Evolutionary conservation across 108 stramenopile species (phyloP), one percentile per base, ranked within the genome.

Genomic region (Conticribra guillardii): DNA sequence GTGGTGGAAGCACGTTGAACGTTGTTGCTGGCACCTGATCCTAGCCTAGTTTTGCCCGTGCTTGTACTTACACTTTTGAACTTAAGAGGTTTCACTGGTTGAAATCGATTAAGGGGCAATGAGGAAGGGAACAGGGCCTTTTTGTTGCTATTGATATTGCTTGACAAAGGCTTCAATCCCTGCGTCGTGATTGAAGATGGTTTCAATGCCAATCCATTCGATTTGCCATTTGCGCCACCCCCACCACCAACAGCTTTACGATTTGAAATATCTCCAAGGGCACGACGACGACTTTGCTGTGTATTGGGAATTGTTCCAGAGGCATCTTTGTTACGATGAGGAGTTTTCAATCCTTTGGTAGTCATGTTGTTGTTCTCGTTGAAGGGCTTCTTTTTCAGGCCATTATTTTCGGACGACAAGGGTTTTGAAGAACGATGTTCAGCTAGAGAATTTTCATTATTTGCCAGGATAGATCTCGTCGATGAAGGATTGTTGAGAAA

Each of bases 261-360:
- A 51, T 76, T 76, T 55, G 75, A 76, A 51, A 76, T 76, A 30
- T 76, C 75, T 19, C 75, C 75, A 46, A 76, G 67, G 49, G 75
- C 75, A 21, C 75, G 67, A 64, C 75, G 75, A 69, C 75, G 75
- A 16, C 62, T 29, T 49, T 68, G 67, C 21, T 53, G 34, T 9
- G 69, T 60, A 26, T 54, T 44, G 44, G 30, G 33, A 34, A 30
- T 61, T 51, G 63, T 76, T 0, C 41, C 37, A 49, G 49, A 55
- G 24, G 57, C 37, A 32, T 59, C 49, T 52, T 60, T 55, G 30
- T 44, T 59, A 48, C 58, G 57, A 51, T 70, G 69, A 60, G 60
- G 70, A 2, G 70, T 71, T 61, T 61, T 61, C 49, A 60, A 41
- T 49, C 29, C 56, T 4, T 65, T 53, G 51, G 19, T n/a, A 22